A percentile compares a stretch with the other conserved stretches of the same genome.
Evolutionary conservation across 345 rosid genomes (phyloP).

Genomic region (Citrus reticulata): DNA sequence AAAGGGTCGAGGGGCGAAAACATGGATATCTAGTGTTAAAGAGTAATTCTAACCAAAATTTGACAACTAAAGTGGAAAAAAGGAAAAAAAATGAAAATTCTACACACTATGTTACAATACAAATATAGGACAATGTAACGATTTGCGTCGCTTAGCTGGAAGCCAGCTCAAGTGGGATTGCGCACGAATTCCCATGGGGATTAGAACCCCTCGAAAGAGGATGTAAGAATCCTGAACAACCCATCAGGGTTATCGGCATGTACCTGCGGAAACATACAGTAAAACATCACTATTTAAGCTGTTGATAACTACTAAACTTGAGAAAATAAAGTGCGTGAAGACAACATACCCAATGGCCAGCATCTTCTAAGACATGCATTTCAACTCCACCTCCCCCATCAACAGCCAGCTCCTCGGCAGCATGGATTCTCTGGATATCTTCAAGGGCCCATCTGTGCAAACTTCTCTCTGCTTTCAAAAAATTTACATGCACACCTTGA

Average conservation of each 20-base stretch:
- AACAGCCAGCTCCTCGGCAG: conserved; percentile 80
- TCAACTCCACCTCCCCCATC: conserved; percentile 90
- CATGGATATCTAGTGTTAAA: neutral
- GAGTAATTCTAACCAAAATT: neutral
- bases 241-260: conserved; percentile 97
- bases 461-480: conserved; percentile 95
- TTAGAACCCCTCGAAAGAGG: conserved; percentile 62
- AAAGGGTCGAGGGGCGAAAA: neutral
- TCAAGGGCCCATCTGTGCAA: conserved; percentile 93
- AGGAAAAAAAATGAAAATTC: neutral
- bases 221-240: conserved; percentile 79
- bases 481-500: conserved; percentile 83
- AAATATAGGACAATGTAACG: neutral
- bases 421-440: conserved; percentile 91
- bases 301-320: neutral
- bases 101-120: neutral
- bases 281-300: neutral
- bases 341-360: conserved; percentile 85
- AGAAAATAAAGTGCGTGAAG: conserved; percentile 10
- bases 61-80: neutral
- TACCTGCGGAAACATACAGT: conserved; percentile 41
- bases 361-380: conserved; percentile 98
- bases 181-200: conserved; percentile 2
- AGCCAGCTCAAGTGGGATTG: neutral
- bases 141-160: neutral